Conservation (phyloP, 2,329 filamentous ascomycete species). For the Penicillium sp. region DNA sequence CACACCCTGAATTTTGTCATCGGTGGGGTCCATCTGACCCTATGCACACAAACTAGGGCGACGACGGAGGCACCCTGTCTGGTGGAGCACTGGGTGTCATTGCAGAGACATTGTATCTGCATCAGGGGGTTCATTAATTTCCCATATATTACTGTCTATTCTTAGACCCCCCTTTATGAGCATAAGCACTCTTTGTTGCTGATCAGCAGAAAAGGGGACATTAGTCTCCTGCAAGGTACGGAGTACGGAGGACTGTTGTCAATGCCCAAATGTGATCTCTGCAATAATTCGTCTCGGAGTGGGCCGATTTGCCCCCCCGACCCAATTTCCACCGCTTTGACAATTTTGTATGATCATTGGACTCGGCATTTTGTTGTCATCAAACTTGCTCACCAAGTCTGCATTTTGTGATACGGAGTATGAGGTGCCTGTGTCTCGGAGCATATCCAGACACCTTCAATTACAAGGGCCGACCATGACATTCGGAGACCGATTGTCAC, state of each 20-base stretch:
- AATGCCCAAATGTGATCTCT: not conserved
- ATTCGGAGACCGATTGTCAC: too few species aligned
- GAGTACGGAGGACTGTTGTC: not conserved
- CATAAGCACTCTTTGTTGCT: not conserved
- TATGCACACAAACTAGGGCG: not conserved
- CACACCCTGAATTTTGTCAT: not conserved
- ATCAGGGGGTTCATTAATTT: slow-evolving; percentile 4
- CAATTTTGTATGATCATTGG: not conserved
- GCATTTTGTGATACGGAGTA: not conserved
- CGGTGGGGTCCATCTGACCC: not conserved
- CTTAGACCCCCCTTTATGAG: not conserved
- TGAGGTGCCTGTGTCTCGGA: not conserved
- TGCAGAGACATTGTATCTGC: not conserved
- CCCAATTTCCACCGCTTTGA: not conserved
- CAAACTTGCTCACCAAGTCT: not conserved
- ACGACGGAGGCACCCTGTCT: not conserved
- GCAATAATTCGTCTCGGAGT: not conserved
- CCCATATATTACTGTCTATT: not conserved
- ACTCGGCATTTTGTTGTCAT: not conserved
- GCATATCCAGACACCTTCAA: not conserved
- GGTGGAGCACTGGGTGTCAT: not conserved
- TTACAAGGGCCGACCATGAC: too few species aligned
- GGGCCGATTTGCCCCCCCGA: not conserved
- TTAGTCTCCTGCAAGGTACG: not conserved
- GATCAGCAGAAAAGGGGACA: not conserved